A percentile compares a stretch with the other conserved stretches of the same genome.
Conservation (phyloP, 352 stramenopile species). For the Aphanomyces stellatus region DNA sequence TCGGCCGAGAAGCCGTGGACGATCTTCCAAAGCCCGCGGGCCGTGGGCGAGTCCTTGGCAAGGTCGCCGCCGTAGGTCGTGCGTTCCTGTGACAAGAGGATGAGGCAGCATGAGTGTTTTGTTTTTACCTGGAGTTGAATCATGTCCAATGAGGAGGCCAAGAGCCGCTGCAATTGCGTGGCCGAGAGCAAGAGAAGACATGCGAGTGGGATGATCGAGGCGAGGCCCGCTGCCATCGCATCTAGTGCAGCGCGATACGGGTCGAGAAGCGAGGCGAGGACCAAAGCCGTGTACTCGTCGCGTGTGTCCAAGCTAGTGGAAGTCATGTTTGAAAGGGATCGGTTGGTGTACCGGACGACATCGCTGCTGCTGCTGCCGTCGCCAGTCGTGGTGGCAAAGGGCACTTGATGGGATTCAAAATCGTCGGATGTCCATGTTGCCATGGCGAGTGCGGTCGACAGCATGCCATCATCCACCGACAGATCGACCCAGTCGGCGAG, state of each 20-base stretch:
- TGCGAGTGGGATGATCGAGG: background rate
- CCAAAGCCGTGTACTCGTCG: background rate
- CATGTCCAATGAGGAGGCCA: background rate
- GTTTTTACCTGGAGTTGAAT: background rate
- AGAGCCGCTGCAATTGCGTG: background rate
- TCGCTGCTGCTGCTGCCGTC: background rate
- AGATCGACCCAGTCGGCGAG: background rate
- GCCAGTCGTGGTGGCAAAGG: background rate
- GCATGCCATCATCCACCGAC: background rate
- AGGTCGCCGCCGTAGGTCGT: background rate
- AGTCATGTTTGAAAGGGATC: background rate
- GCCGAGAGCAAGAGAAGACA: slow-evolving; percentile 3
- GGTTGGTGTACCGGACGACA: background rate
- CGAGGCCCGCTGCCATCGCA: background rate
- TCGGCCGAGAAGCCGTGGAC: background rate
- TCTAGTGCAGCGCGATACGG: background rate
- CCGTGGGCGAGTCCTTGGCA: background rate
- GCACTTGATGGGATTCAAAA: background rate
- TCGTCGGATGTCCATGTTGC: background rate
- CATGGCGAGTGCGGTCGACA: slow-evolving; percentile 7
- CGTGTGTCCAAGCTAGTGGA: background rate
- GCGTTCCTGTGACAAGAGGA: background rate
- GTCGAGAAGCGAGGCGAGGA: background rate
- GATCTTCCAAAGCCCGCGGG: background rate
- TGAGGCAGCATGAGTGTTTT: background rate